Evolutionary conservation across 768 basidiomycete species (phyloP), one percentile per base, ranked within the genome.

Genomic region (Boletus edulis): DNA sequence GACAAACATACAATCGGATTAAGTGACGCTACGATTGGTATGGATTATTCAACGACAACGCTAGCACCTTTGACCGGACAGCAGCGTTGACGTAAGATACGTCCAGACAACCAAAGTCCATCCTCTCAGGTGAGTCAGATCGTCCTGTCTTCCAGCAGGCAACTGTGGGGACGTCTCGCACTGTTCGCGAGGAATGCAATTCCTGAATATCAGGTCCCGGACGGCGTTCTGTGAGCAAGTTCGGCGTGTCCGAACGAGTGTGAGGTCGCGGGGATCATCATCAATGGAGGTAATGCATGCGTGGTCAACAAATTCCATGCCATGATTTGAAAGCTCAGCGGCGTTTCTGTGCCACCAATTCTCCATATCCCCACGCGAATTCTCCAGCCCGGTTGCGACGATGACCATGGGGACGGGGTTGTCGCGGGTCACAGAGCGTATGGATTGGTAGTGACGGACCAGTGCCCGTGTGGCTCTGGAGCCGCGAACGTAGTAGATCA

Each of bases 351-450:
- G 22, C 73, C 73, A 73, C 72, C 73, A 73, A 10, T 31, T 18
- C 43, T 75, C 72, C 73, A 74, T 75, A 12, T 62, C 61, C 43
- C 44, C 63, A 22, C 58, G 55, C 29, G 69, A 53, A 20, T 72
- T 62, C 52, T 76, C 78, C 31, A 78, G 67, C 29, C 72, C 73
- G 2, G 75, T 78, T 6, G 76, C 66, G n/a, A 73, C 71, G 17
- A 77, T 56, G 13, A 70, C 67, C 45, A 75, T 69, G 1, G 78
- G 76, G 8, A 74, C 68, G 8, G 62, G 20, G 7, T 47, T 56
- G 12, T 62, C 59, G 35, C 67, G 73, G 18, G 72, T 68, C 12
- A 68, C 63, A 5, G 68, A 60, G 40, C 63, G 57, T 38, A 78
- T 68, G 2, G 70, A 61, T 24, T 57, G 61, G 62, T 75, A 79